Base-by-base conservation (phyloP, 2,329 filamentous ascomycete species). In the Pseudocercospora macadamiae region DNA sequence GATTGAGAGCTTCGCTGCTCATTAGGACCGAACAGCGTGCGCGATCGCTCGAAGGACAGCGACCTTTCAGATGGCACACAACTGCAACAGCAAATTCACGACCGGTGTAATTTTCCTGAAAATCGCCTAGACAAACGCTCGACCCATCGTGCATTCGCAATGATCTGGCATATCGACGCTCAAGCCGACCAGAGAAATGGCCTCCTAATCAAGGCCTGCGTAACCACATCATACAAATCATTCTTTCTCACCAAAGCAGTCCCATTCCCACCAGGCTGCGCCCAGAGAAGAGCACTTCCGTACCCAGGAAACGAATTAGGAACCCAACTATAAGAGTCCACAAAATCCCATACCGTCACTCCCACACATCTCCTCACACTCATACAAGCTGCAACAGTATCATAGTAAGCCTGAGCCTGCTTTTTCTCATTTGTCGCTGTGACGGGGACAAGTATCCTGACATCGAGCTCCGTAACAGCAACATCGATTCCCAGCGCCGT, bases 391-490 rank as follows among this genome's bases (percentile, higher is more conserved):
- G 73, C 71, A 1, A 70, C 63, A 12, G 57, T 55, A n/a, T 70
- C 63, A 9, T 71, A 77, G 57, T 81, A 86, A 28, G 80, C 79
- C 26, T 70, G 68, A 1, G 77, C 79, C 71, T 86, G 83, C 8
- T 70, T 68, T 7, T 63, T 54, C n/a, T 71, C 59, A 12, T 67
- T 67, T 1, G 61, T 58, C 1, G 64, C 58, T 2, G 66, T 71
- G 3, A 66, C 64, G 1, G 73, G 72, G 1, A 68, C 67, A 25
- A 19, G 9, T 25, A 74, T 65, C 28, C 71, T 66, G 64, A 89
- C 87, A 67, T 90, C 87, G 16, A 88, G 77, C 74, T 88, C 86
- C 2, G 85, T 88, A 55, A 86, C 77, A 7, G 85, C 85, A 25
- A 87, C 78, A 63, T 88, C 84, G 18, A 82, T 77, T 16, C 78